Evolutionary conservation across 441 rosid genomes (phyloP).

Genomic region (Pelargonium myrrhifolium): DNA sequence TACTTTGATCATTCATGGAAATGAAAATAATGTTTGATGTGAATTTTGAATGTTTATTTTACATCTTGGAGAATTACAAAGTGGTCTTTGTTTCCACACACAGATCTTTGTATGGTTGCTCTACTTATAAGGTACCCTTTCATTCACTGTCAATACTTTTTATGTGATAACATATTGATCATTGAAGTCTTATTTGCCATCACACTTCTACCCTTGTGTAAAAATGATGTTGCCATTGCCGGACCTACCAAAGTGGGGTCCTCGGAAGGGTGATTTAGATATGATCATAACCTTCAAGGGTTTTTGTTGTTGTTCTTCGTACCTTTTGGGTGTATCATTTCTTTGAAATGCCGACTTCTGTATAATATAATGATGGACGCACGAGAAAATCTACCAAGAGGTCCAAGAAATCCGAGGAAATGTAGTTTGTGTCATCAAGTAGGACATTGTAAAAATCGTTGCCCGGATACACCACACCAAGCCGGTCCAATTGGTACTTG

Average conservation of each 20-base stretch:
- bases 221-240: neutral
- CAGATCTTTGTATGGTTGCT: slow-evolving; percentile 6
- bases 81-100: neutral
- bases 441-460: too few species aligned
- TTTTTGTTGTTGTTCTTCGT: neutral
- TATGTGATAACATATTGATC: too few species aligned
- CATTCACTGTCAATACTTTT: slow-evolving; percentile 1
- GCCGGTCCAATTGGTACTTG: too few species aligned
- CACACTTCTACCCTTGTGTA: neutral
- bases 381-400: too few species aligned
- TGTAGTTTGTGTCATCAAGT: too few species aligned
- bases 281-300: slow-evolving; percentile 3
- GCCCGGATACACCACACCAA: too few species aligned
- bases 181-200: neutral
- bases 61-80: neutral
- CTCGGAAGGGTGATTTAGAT: neutral
- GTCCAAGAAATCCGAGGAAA: too few species aligned
- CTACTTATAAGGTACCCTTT: slow-evolving; percentile 7
- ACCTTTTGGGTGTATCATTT: neutral
- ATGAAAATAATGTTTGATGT: slow-evolving; percentile 5
- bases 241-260: neutral
- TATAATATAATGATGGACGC: too few species aligned
- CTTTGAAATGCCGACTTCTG: neutral
- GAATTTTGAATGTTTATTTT: neutral
- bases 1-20: slow-evolving; percentile 8